phyloP scores from a whole-genome alignment of 2,329 filamentous ascomycete species.

The Colletotrichum euphorbiae region DNA sequence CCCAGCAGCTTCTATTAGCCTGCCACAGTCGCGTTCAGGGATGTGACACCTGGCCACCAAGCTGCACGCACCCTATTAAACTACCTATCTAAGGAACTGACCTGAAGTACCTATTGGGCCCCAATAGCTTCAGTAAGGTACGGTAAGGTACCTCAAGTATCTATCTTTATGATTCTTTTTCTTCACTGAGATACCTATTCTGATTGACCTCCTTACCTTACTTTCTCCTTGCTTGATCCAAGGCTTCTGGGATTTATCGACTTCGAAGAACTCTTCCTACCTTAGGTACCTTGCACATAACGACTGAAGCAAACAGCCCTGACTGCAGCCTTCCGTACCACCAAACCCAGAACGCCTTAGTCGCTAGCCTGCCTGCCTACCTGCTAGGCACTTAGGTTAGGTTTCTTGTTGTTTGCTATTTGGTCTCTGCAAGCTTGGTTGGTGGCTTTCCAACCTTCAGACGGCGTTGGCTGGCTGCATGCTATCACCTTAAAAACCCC shows the following conservation, averaged over 20 bases:
- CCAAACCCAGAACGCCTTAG: background rate
- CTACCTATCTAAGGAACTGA: background rate
- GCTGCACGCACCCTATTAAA: slow-evolving; percentile 8
- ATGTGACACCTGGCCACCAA: slow-evolving; percentile 10
- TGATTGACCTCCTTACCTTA: background rate
- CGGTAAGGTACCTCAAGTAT: too few species aligned
- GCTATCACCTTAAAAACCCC: slow-evolving; percentile 1
- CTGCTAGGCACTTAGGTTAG: background rate
- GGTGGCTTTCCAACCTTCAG: slow-evolving; percentile 7
- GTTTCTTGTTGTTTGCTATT: slow-evolving; percentile 8
- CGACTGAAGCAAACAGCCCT: background rate
- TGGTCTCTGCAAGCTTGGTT: slow-evolving; percentile 14
- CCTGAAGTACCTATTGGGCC: background rate
- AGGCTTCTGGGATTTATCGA: too few species aligned
- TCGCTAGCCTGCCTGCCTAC: background rate
- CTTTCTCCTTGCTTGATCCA: too few species aligned
- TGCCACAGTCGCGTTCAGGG: slow-evolving; percentile 20
- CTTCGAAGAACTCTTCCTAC: too few species aligned
- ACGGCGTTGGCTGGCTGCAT: slow-evolving; percentile 18
- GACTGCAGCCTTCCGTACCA: background rate
- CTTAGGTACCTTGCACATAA: background rate
- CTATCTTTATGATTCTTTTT: background rate
- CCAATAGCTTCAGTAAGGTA: slow-evolving; percentile 4
- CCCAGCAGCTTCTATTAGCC: slow-evolving; percentile 8
- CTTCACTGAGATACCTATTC: background rate